Conservation (phyloP, 768 basidiomycete genomes). For the Trametes cingulata region DNA sequence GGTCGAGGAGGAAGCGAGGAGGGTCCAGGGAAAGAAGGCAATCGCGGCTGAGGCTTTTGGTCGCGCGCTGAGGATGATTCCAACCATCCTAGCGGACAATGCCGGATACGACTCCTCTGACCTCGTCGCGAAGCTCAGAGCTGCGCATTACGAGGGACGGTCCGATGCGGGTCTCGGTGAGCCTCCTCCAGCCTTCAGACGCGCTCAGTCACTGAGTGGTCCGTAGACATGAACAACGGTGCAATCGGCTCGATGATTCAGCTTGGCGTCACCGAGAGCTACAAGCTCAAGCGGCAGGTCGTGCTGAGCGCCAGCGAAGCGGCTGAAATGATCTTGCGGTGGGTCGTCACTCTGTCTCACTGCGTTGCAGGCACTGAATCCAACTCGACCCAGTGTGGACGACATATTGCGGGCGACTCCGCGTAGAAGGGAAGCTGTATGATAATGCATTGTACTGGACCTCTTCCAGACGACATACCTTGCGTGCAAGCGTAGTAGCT, state of each 20-base stretch:
- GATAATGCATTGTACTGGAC: no score
- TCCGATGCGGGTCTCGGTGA: conserved; percentile 84
- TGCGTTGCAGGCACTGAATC: no score
- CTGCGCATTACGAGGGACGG: conserved; percentile 91
- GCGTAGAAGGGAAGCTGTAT: conserved; percentile 80
- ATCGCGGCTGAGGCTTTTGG: conserved; percentile 93
- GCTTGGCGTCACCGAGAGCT: conserved; percentile 93
- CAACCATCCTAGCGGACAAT: conserved; percentile 95
- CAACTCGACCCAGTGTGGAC: conserved; percentile 62
- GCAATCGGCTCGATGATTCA: conserved; percentile 83
- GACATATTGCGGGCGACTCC: conserved; percentile 88
- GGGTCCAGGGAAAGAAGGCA: conserved; percentile 91
- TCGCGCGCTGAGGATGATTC: conserved; percentile 89
- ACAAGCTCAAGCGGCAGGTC: conserved; percentile 95
- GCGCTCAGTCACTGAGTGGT: background rate
- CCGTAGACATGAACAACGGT: conserved; percentile 84
- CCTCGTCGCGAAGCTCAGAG: conserved; percentile 83
- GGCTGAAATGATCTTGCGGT: conserved; percentile 98
- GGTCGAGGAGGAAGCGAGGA: conserved; percentile 84
- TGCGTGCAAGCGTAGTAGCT: no score
- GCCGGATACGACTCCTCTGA: conserved; percentile 98
- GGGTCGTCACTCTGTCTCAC: background rate
- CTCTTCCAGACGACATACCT: no score
- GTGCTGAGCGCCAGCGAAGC: conserved; percentile 94
- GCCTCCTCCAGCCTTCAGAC: conserved; percentile 27